Conservation (phyloP, 257 asterid genomes). For the Petrea volubilis region DNA sequence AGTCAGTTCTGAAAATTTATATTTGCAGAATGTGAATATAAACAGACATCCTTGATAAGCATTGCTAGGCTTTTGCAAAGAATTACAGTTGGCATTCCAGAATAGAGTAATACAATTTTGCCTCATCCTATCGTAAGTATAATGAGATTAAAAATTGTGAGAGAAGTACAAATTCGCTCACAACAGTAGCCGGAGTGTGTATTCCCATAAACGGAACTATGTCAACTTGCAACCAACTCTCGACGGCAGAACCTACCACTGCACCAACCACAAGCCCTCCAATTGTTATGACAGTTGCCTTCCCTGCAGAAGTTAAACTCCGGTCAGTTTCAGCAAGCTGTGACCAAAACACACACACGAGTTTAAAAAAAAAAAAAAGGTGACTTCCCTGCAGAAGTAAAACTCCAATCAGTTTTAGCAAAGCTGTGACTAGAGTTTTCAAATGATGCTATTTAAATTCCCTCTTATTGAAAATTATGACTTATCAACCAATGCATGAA, state of each 20-base stretch:
- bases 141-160: constrained; percentile 86
- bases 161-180: constrained; percentile 81
- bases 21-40: constrained; percentile 44
- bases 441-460: background rate
- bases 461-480: too few species aligned
- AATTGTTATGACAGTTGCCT: constrained; percentile 81
- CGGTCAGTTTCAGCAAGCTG: too few species aligned
- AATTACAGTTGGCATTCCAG: constrained; percentile 28
- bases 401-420: background rate
- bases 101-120: constrained; percentile 17
- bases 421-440: background rate
- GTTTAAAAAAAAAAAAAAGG: too few species aligned
- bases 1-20: constrained; percentile 37
- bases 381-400: background rate
- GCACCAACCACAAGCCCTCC: constrained; percentile 99
- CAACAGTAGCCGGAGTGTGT: constrained; percentile 81
- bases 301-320: constrained; percentile 55
- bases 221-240: constrained; percentile 93
- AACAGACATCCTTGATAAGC: constrained; percentile 46
- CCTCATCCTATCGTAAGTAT: constrained; percentile 59
- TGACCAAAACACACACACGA: too few species aligned
- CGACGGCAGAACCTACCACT: constrained; percentile 91
- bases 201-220: constrained; percentile 91
- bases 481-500: background rate
- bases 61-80: constrained; percentile 21